These are phyloP conservation scores for Epichloe baconii DNA, from an alignment of 2,329 filamentous ascomycete species.

Conservation along the genomic window DNA sequence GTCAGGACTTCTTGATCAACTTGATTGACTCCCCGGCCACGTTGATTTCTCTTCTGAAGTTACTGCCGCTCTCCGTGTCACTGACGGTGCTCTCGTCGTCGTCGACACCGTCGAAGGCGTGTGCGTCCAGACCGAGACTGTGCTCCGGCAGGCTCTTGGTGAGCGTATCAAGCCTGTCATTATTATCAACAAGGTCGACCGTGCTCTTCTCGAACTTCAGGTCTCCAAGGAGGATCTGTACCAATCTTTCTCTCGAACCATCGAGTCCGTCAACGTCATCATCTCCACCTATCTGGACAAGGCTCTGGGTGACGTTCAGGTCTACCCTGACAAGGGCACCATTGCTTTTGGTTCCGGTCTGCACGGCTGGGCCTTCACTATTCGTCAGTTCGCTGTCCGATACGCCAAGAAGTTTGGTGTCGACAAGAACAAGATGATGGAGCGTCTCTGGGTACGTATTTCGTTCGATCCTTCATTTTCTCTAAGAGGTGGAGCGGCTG, in stretches of 20 bases:
- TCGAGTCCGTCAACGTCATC: constrained; percentile 99
- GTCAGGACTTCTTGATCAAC: constrained; percentile 99
- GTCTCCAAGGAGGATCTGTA: constrained; percentile 98
- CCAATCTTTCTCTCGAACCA: constrained; percentile 98
- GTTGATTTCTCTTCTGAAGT: constrained; percentile 99
- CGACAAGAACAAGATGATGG: constrained; percentile 99
- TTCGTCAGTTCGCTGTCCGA: constrained; percentile 89
- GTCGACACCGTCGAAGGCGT: constrained; percentile 99
- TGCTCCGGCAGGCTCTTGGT: constrained; percentile 95
- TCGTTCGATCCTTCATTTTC: background rate
- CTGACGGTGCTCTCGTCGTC: constrained; percentile 97
- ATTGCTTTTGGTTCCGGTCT: constrained; percentile 99
- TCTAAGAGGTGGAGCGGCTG: too few species aligned
- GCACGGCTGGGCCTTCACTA: constrained; percentile 98
- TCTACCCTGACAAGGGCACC: constrained; percentile 95
- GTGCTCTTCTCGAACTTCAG: constrained; percentile 97
- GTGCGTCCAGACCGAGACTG: constrained; percentile 99
- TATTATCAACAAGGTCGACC: constrained; percentile 99
- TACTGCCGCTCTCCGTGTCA: constrained; percentile 98
- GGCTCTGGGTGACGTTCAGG: constrained; percentile 91
- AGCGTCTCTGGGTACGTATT: constrained; percentile 81
- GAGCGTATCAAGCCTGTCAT: constrained; percentile 99
- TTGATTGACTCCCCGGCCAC: constrained; percentile 99
- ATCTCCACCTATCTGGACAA: constrained; percentile 99
- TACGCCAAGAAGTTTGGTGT: constrained; percentile 99